Conservation (phyloP, 169 alveolate genomes). For the Babesia microti region DNA sequence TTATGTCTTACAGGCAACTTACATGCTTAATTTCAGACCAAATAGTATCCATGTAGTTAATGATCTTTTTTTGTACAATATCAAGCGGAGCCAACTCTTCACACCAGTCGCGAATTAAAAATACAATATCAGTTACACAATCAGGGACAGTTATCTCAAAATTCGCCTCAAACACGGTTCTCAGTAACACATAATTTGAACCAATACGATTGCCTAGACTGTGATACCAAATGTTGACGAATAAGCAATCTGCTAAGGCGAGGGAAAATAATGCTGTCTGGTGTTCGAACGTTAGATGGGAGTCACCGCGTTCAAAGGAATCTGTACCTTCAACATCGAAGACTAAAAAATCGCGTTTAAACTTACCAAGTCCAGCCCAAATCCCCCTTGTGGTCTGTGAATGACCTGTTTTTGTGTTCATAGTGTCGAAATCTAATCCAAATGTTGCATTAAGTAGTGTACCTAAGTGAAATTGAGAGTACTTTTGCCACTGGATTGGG, state of each 20-base stretch:
- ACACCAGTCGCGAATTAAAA: constrained; percentile 66
- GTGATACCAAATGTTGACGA: constrained; percentile 71
- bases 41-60: constrained; percentile 56
- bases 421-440: constrained; percentile 67
- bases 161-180: constrained; percentile 76
- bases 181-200: constrained; percentile 74
- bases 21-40: constrained; percentile 69
- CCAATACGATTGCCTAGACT: constrained; percentile 76
- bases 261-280: constrained; percentile 73
- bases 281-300: constrained; percentile 76
- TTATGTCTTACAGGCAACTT: background rate
- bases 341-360: constrained; percentile 35
- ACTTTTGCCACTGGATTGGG: constrained; percentile 86
- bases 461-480: constrained; percentile 22
- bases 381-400: constrained; percentile 82
- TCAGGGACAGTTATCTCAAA: constrained; percentile 59
- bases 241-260: constrained; percentile 78
- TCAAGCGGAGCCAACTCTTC: constrained; percentile 56
- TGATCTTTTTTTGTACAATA: constrained; percentile 49
- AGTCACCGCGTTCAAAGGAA: constrained; percentile 76
- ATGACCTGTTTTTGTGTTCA: constrained; percentile 75
- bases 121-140: constrained; percentile 26
- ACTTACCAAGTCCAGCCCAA: constrained; percentile 65
- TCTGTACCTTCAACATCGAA: constrained; percentile 85
- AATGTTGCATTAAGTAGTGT: constrained; percentile 68